Percentiles rank a stretch among this genome's conserved stretches.
phyloP scores from a whole-genome alignment of 2,329 filamentous ascomycete species.

The Dactylellina drechsleri region DNA sequence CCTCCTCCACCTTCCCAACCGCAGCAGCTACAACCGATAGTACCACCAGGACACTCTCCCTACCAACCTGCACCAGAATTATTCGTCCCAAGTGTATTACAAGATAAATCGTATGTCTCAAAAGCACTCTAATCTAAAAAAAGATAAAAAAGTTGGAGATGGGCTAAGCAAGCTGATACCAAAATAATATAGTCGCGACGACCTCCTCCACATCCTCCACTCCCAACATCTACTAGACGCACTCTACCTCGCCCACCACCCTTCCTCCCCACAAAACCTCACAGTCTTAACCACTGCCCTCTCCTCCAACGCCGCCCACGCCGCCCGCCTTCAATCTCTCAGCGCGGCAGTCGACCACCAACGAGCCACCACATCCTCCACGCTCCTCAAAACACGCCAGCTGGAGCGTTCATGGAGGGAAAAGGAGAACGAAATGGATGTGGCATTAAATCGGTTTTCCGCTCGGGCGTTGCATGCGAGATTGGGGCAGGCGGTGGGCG shows the following conservation, averaged over 20 bases:
- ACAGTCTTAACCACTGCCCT: constrained; percentile 73
- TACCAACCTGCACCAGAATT: constrained; percentile 36
- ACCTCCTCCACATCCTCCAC: constrained; percentile 76
- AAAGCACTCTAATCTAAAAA: constrained; percentile 19
- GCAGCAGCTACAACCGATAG: constrained; percentile 58
- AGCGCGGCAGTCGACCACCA: constrained; percentile 66
- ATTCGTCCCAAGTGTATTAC: constrained; percentile 65
- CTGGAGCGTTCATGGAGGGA: constrained; percentile 91
- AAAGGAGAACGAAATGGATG: constrained; percentile 89
- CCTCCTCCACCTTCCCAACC: constrained; percentile 62
- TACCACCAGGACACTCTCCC: constrained; percentile 25
- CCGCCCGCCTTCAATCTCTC: constrained; percentile 68
- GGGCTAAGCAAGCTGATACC: no score
- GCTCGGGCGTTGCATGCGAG: constrained; percentile 87
- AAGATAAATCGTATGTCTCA: constrained; percentile 79
- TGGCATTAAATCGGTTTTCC: constrained; percentile 82
- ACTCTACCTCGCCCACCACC: constrained; percentile 78
- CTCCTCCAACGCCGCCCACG: constrained; percentile 76
- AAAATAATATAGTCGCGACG: constrained; percentile 71
- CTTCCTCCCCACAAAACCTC: constrained; percentile 73
- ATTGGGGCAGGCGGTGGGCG: constrained; percentile 77
- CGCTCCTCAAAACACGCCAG: constrained; percentile 82
- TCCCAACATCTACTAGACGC: constrained; percentile 75
- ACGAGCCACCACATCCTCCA: constrained; percentile 78
- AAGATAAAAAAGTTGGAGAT: no score